Conservation (phyloP, 2,329 filamentous ascomycete genomes). For the Diaporthe nobilis region DNA sequence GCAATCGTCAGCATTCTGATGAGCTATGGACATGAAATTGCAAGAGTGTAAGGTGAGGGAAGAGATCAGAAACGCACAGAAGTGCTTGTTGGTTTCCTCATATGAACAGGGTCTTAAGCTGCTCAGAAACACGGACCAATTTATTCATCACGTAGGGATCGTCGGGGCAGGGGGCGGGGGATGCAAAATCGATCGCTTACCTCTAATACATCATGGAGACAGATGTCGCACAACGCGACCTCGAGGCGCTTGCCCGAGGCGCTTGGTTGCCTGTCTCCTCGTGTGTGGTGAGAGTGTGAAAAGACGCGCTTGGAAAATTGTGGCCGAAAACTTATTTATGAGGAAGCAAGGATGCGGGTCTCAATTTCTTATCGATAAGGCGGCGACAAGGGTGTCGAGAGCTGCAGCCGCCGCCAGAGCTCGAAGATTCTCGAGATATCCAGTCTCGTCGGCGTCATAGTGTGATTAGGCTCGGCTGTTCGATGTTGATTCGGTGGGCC, state of each 20-base stretch:
- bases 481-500: not conserved
- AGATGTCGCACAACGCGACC: not conserved
- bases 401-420: not conserved
- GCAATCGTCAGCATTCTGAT: not conserved
- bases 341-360: slow-evolving; percentile 23
- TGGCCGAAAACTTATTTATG: slow-evolving; percentile 15
- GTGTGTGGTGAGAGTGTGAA: not conserved
- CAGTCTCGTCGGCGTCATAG: slow-evolving; percentile 36
- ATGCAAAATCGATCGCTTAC: not conserved
- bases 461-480: not conserved
- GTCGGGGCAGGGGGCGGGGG: slow-evolving; percentile 24
- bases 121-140: slow-evolving; percentile 91
- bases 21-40: not conserved
- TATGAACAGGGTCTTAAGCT: slow-evolving; percentile 84
- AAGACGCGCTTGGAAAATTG: slow-evolving; percentile 24
- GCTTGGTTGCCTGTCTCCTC: not conserved
- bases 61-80: slow-evolving; percentile 77
- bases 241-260: not conserved
- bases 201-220: not conserved
- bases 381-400: slow-evolving; percentile 3
- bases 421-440: slow-evolving; percentile 38
- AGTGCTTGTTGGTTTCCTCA: slow-evolving; percentile 77
- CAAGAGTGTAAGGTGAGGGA: not conserved
- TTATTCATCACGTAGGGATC: slow-evolving; percentile 75
- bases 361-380: slow-evolving; percentile 38